Conservation (phyloP, 179 eudicot species). For the Spinacia oleracea region DNA sequence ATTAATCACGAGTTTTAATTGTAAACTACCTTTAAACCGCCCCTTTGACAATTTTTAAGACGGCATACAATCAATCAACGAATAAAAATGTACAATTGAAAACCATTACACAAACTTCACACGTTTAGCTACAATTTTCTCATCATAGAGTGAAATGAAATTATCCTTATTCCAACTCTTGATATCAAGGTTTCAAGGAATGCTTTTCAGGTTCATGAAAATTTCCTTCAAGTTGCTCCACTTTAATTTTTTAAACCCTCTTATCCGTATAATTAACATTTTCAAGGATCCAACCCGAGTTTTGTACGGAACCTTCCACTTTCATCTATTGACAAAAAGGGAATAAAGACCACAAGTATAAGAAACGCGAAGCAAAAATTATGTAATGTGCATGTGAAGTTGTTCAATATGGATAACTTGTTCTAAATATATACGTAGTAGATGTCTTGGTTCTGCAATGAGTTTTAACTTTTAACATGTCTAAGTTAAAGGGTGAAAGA, state of each 20-base stretch:
- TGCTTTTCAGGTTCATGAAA: conserved; percentile 64
- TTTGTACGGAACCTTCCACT: conserved; percentile 72
- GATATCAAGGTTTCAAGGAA: conserved; percentile 52
- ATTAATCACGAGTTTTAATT: background rate
- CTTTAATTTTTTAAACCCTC: conserved; percentile 75
- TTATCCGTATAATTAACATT: conserved; percentile 65
- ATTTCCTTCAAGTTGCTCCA: conserved; percentile 77
- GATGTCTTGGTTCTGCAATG: background rate
- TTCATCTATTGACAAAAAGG: conserved; percentile 48
- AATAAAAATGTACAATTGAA: background rate
- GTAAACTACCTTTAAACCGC: background rate
- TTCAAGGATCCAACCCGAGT: conserved; percentile 80
- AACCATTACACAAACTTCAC: background rate
- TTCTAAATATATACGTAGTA: too few species aligned
- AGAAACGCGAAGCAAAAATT: background rate
- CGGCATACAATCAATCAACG: background rate
- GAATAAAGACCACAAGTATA: background rate
- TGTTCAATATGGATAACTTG: background rate
- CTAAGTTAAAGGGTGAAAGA: background rate
- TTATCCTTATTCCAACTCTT: background rate
- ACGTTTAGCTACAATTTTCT: conserved; percentile 4
- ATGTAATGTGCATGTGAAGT: too few species aligned
- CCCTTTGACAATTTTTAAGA: background rate
- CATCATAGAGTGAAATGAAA: conserved; percentile 10
- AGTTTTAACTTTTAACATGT: background rate